Evolutionary conservation across 164 flowering plant genomes (phyloP), one percentile per base, ranked within the genome.

Genomic region (Dillenia turbinata): DNA sequence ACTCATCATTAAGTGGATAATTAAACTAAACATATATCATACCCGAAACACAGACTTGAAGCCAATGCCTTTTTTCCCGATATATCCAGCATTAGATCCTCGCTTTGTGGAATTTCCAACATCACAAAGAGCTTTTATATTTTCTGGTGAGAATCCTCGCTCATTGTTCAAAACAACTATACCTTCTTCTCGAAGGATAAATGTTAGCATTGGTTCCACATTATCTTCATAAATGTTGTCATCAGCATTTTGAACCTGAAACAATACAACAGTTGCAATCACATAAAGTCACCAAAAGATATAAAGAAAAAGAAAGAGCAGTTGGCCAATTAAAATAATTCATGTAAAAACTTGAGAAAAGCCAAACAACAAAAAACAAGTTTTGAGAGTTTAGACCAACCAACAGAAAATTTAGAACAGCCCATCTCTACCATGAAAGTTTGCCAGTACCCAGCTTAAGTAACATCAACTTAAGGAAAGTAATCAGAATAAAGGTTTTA

Each of bases 11-110:
- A 19, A 19, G 22, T 19, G 22, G 22, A 19, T 19, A 19, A 19
- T 19, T 19, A 19, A 19, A 19, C 22, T 19, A 19, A 19, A 19
- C 1, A 19, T 19, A 52, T 44, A 50, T 44, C 71, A 49, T 85
- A 90, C 97, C 87, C 97, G 89, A 68, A 94, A 94, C 16, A 94
- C 99, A 49, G 99, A 94, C 74, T 94, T 94, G 73, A 94, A 94
- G 61, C 99, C 99, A 73, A 91, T 94, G 65, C 99, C 99, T 74
- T 94, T 94, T 75, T 85, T 80, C 59, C 99, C 99, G 61, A 94
- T 91, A 66, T 91, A 91, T 73, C 97, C 99, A 69, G 88, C 77
- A 72, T 57, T 66, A 55, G 78, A 76, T 54, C 86, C 96, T 64
- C 80, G 87, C 60, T 94, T 94, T 43, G 99, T 94, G 43, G 99